Conservation (phyloP, 2,329 filamentous ascomycete genomes). For the Apiospora phragmitis region DNA sequence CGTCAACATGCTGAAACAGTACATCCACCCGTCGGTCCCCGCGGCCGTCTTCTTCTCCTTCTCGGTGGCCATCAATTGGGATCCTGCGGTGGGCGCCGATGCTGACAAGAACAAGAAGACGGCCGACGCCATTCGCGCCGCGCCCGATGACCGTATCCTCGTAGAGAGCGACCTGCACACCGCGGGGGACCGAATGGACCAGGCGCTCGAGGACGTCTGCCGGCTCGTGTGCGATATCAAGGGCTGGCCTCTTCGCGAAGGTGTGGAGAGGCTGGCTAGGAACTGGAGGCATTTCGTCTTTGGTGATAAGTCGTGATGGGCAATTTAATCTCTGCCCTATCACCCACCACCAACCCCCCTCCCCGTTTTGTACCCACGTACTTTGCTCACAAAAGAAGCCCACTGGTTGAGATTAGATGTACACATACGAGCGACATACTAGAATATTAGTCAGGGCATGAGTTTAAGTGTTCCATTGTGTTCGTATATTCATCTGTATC, state of each 20-base stretch:
- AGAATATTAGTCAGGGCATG: not conserved
- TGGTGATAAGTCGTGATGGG: conserved; percentile 42
- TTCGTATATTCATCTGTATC: not conserved
- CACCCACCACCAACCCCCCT: not conserved
- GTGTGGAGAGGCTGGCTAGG: conserved; percentile 62
- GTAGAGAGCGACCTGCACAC: conserved; percentile 88
- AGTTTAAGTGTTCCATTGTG: not conserved
- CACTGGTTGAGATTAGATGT: not conserved
- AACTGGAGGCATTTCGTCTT: conserved; percentile 83
- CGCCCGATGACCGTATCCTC: conserved; percentile 78
- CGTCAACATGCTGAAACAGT: conserved; percentile 74
- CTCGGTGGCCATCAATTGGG: conserved; percentile 79
- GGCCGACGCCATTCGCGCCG: conserved; percentile 65
- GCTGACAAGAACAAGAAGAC: conserved; percentile 49
- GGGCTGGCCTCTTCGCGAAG: conserved; percentile 73
- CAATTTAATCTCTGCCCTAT: not conserved
- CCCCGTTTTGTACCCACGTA: not conserved
- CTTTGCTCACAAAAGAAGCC: not conserved
- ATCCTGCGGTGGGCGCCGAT: conserved; percentile 31
- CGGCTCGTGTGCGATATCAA: conserved; percentile 76
- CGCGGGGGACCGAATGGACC: conserved; percentile 81
- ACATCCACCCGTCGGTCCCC: conserved; percentile 71
- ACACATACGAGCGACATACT: not conserved
- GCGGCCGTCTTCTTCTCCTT: conserved; percentile 85
- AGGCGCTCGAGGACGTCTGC: conserved; percentile 71